A percentile compares a stretch with the other conserved stretches of the same genome.
phyloP scores from a whole-genome alignment of 192 early-diverging fungal genomes.

The Lobosporangium transversale region DNA sequence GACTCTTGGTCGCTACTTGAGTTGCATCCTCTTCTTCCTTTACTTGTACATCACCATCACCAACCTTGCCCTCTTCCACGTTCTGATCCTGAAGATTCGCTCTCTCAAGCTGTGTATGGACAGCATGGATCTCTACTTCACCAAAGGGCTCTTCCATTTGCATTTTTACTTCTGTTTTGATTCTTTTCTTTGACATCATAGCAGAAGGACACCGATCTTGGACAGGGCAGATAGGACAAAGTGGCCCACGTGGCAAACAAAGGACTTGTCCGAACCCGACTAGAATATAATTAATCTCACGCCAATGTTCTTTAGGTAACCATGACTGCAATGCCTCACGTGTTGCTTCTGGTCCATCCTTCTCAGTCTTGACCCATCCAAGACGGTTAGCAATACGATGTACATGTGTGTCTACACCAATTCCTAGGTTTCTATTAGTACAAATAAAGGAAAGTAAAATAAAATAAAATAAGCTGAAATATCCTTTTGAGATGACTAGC shows the following conservation, averaged over 20 bases:
- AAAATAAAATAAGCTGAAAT: neutral
- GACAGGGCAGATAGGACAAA: constrained; percentile 85
- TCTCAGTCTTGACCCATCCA: constrained; percentile 84
- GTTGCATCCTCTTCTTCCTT: constrained; percentile 3
- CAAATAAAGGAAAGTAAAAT: neutral
- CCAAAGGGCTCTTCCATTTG: constrained; percentile 25
- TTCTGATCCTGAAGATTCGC: neutral
- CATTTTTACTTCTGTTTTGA: neutral
- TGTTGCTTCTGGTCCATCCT: constrained; percentile 84
- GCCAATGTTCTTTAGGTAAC: constrained; percentile 88
- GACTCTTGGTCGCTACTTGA: constrained; percentile 2
- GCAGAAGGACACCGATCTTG: constrained; percentile 68
- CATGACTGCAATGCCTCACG: constrained; percentile 77
- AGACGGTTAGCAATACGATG: constrained; percentile 90
- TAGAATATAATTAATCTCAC: constrained; percentile 85
- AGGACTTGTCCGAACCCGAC: constrained; percentile 93
- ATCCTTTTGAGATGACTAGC: too few species aligned
- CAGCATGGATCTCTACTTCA: constrained; percentile 22
- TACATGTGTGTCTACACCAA: constrained; percentile 97
- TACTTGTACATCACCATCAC: neutral
- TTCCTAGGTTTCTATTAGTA: constrained; percentile 72
- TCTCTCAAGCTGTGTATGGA: constrained; percentile 12
- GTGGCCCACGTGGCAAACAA: constrained; percentile 79
- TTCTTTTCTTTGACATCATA: constrained; percentile 7
- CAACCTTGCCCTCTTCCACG: neutral